Evolutionary conservation across 2,329 filamentous ascomycete genomes (phyloP), one percentile per base, ranked within the genome.

Genomic region (Aspergillus terreus): DNA sequence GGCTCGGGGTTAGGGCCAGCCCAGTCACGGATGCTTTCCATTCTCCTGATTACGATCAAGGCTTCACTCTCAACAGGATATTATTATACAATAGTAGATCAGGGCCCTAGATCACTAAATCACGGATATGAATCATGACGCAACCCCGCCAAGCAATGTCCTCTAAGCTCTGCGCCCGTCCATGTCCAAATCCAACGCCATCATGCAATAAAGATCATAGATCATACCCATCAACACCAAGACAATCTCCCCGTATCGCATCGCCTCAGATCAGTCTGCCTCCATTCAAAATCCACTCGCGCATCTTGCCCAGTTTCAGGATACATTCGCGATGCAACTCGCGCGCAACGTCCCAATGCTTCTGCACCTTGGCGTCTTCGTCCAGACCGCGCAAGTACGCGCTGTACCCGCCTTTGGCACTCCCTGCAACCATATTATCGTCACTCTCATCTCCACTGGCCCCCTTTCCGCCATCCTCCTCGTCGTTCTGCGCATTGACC

Each of bases 311-410:
- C 35, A 78, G 63, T 19, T 71, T 68, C 40, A 67, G 49, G 51
- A 79, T 70, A 57, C 70, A 72, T 10, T 71, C 66, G 32, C 68
- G 63, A 56, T 79, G 76, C 51, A 69, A 56, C 50, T 78, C 76
- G 52, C 71, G 72, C 4, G 75, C 74, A 12, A 77, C 68, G 40
- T 77, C 71, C 76, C 75, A 78, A 58, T 77, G 75, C 49, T 71
- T 66, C n/a, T 72, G 64, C 43, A 77, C 73, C 44, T 67, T 66
- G 12, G 64, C 63, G 52, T 78, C 75, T 54, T 79, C 74, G 36
- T 77, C 67, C 15, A 78, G 57, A 15, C 71, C 72, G 43, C 71
- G 68, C 52, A 76, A 63, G 52, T 78, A 78, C 2, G 71, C 71
- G 33, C 63, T 68, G 52, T 70, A 77, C 0, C 76, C 76, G 5